phyloP scores from a whole-genome alignment of 2,329 filamentous ascomycete genomes.

The Fusarium austroafricanum region DNA sequence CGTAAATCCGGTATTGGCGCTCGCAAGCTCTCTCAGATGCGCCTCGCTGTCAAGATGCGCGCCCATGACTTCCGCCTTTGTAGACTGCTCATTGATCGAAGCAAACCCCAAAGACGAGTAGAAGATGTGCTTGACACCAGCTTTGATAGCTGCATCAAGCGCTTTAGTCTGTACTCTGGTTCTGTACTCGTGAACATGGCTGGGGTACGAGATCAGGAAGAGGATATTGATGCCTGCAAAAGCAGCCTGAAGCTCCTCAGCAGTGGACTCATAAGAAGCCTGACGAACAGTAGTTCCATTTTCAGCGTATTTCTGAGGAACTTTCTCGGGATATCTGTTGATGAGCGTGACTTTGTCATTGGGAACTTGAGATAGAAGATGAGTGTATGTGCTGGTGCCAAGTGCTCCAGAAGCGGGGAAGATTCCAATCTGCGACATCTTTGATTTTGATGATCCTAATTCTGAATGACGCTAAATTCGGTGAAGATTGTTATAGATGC shows the following conservation, averaged over 20 bases:
- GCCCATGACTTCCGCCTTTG: conserved; percentile 29
- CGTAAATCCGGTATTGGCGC: neutral
- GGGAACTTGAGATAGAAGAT: conserved; percentile 12
- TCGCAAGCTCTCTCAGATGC: conserved; percentile 1
- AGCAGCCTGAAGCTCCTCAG: neutral
- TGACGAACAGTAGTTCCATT: conserved; percentile 6
- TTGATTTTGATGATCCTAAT: neutral
- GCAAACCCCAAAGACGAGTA: conserved; percentile 34
- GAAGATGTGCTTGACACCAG: conserved; percentile 27
- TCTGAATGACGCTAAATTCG: accelerated
- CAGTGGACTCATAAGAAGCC: conserved; percentile 30
- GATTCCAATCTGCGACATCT: conserved; percentile 31
- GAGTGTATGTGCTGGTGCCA: conserved; percentile 32
- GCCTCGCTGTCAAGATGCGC: conserved; percentile 35
- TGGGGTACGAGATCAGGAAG: conserved; percentile 36
- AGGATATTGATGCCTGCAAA: conserved; percentile 13
- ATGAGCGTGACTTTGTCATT: conserved; percentile 28
- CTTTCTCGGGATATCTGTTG: conserved; percentile 25
- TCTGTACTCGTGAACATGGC: conserved; percentile 33
- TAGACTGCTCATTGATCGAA: neutral
- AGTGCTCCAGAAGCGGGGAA: conserved; percentile 39
- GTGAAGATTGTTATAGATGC: no score
- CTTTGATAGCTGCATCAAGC: conserved; percentile 21
- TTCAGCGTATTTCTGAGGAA: neutral
- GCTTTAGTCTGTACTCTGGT: conserved; percentile 12